A percentile compares a stretch with the other conserved stretches of the same genome.
phyloP scores from a whole-genome alignment of 164 flowering plant species.

The Vitis rupestris region DNA sequence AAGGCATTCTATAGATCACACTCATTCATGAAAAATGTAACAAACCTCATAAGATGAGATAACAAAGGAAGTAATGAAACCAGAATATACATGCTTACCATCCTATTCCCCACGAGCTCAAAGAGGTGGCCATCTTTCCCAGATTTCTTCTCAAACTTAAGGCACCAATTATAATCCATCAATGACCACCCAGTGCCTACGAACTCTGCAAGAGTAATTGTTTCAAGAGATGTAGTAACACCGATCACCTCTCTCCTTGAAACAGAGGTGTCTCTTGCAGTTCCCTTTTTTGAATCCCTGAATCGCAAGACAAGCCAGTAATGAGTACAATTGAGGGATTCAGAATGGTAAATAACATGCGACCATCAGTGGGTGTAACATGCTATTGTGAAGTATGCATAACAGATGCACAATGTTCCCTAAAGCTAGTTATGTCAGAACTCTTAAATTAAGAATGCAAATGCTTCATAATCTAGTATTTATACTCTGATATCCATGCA shows the following conservation, averaged over 20 bases:
- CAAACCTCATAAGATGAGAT: background rate
- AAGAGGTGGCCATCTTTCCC: slow-evolving; percentile 43
- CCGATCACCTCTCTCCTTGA: slow-evolving; percentile 60
- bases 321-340: background rate
- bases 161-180: slow-evolving; percentile 45
- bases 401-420: background rate
- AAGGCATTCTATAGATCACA: background rate
- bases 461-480: too few species aligned
- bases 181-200: slow-evolving; percentile 53
- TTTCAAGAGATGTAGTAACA: slow-evolving; percentile 45
- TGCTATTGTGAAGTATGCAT: background rate
- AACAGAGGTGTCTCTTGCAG: slow-evolving; percentile 13
- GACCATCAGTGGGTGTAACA: background rate
- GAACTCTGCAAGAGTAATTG: slow-evolving; percentile 50
- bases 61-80: background rate
- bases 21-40: background rate
- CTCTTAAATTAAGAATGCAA: background rate
- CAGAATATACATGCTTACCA: slow-evolving; percentile 43
- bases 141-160: slow-evolving; percentile 36
- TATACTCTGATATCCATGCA: too few species aligned
- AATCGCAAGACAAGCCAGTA: slow-evolving; percentile 3
- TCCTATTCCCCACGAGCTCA: slow-evolving; percentile 52
- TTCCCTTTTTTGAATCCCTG: slow-evolving; percentile 45
- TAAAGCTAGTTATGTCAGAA: background rate
- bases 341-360: background rate